phyloP scores from a whole-genome alignment of 495 filamentous ascomycete genomes.

The Sabuloglossum arenarium region DNA sequence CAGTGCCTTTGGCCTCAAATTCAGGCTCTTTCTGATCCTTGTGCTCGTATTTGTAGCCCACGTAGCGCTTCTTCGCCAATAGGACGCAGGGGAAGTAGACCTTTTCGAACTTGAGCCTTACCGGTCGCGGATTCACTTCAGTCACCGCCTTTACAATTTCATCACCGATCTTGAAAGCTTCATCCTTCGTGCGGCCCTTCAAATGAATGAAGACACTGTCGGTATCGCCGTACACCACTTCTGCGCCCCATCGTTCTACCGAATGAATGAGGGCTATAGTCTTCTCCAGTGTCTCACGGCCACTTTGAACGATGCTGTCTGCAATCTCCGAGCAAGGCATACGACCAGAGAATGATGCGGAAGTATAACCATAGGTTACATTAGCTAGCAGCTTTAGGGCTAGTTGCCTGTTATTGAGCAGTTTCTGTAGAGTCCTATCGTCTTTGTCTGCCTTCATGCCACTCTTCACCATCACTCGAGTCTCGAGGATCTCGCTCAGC shows the following conservation, averaged over 20 bases:
- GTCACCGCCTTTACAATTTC: constrained; percentile 87
- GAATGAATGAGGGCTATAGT: constrained; percentile 87
- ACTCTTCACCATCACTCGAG: constrained; percentile 91
- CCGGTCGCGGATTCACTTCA: constrained; percentile 69
- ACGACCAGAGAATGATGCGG: constrained; percentile 80
- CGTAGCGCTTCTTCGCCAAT: constrained; percentile 92
- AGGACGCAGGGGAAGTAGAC: constrained; percentile 90
- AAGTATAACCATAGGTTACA: constrained; percentile 95
- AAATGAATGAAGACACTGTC: constrained; percentile 91
- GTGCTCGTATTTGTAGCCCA: constrained; percentile 90
- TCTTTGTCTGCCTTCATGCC: constrained; percentile 93
- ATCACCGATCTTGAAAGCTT: constrained; percentile 81
- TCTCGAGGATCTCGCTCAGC: constrained; percentile 90
- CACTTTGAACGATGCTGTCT: constrained; percentile 93
- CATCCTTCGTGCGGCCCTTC: constrained; percentile 61
- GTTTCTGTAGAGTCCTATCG: constrained; percentile 64
- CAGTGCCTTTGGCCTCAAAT: constrained; percentile 95
- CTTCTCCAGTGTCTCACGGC: constrained; percentile 81
- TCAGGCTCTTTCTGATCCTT: constrained; percentile 59
- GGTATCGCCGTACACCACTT: constrained; percentile 96
- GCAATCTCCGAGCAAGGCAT: constrained; percentile 98
- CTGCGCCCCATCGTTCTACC: constrained; percentile 67
- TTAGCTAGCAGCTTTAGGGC: constrained; percentile 96
- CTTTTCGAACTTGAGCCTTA: constrained; percentile 97
- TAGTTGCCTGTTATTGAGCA: constrained; percentile 84